A percentile compares a stretch with the other conserved stretches of the same genome.
phyloP scores from a whole-genome alignment of 1,139 yeast genomes.

The Protomyces pachydermus region DNA sequence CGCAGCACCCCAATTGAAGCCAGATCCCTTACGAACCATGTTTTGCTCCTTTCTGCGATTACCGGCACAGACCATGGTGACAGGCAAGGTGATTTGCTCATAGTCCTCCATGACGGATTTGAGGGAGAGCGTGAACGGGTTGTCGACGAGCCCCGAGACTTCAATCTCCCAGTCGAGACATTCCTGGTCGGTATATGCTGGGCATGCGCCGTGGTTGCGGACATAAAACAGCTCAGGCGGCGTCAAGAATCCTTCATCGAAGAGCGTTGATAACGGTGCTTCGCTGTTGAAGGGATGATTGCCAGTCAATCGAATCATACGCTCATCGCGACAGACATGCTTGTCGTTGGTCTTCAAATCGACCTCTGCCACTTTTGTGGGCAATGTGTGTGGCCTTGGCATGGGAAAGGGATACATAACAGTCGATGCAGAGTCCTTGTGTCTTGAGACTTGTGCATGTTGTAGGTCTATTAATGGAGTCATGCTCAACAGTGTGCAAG shows the following conservation, averaged over 20 bases:
- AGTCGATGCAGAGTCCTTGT: background rate
- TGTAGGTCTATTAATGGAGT: no score
- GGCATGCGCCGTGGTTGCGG: constrained; percentile 41
- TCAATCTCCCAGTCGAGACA: constrained; percentile 36
- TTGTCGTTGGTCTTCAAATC: constrained; percentile 38
- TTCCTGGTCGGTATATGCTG: constrained; percentile 34
- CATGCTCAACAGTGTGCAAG: background rate
- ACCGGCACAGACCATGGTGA: constrained; percentile 41
- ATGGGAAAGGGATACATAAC: constrained; percentile 9
- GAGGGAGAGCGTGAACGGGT: constrained; percentile 36
- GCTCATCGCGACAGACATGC: constrained; percentile 38
- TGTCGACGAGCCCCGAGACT: constrained; percentile 38
- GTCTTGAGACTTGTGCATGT: background rate
- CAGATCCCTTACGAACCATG: constrained; percentile 39
- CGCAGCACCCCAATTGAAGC: constrained; percentile 42
- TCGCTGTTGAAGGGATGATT: constrained; percentile 40
- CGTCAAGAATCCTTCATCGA: constrained; percentile 39
- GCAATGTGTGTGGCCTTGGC: constrained; percentile 29
- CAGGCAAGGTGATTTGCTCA: constrained; percentile 38
- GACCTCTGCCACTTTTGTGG: constrained; percentile 26
- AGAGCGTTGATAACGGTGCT: constrained; percentile 37
- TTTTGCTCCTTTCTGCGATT: constrained; percentile 41
- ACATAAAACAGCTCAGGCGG: constrained; percentile 40
- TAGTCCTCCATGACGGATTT: constrained; percentile 35
- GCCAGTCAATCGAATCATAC: constrained; percentile 40